A percentile compares a stretch with the other conserved stretches of the same genome.
These are phyloP conservation scores for Serendipita indica DNA, from an alignment of 768 basidiomycete genomes.

Conservation along the genomic window DNA sequence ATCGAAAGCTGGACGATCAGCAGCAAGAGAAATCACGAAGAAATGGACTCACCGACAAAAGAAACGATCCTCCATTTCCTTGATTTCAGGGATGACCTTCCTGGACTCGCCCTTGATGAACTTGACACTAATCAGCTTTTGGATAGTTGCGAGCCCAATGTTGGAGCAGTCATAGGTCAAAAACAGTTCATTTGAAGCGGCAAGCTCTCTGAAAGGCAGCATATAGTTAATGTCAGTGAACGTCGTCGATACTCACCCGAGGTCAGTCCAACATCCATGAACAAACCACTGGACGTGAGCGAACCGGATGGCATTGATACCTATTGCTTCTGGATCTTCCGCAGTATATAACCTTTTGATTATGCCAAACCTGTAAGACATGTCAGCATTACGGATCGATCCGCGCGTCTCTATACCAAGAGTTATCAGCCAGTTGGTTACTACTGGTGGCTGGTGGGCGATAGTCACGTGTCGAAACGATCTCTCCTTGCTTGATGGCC, in stretches of 20 bases:
- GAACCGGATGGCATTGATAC: not conserved
- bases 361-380: not conserved
- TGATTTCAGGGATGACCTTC: not conserved
- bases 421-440: not conserved
- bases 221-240: too few species aligned
- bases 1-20: not conserved
- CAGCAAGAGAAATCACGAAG: not conserved
- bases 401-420: not conserved
- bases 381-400: too few species aligned
- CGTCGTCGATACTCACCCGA: too few species aligned
- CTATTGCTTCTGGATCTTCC: not conserved
- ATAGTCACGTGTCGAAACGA: not conserved
- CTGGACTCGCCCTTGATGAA: not conserved
- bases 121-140: not conserved
- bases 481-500: not conserved
- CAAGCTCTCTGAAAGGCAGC: too few species aligned
- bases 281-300: slow-evolving; percentile 7
- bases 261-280: not conserved
- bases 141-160: slow-evolving; percentile 5
- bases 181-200: slow-evolving; percentile 3
- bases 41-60: not conserved
- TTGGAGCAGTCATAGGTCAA: not conserved
- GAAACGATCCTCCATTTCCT: not conserved
- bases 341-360: not conserved
- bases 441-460: not conserved